Base-by-base conservation (phyloP, 2,329 filamentous ascomycete species). In the Colletotrichum agaves region DNA sequence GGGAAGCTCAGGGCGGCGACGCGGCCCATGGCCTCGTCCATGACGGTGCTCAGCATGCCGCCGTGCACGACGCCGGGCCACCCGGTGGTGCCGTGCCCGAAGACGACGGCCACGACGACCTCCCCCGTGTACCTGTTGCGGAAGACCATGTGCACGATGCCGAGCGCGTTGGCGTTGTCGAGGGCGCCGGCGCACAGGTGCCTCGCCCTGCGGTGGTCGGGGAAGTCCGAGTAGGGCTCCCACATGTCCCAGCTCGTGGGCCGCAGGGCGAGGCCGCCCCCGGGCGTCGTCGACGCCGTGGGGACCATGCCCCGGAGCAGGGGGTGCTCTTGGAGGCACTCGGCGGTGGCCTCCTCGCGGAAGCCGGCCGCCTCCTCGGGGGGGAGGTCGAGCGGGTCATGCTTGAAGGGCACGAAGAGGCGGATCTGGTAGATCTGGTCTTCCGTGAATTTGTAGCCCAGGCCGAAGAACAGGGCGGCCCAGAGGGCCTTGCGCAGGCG, bases 1-100 rank as follows among this genome's bases (percentile, higher is more conserved):
- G 27, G 11, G 21, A 69, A 69, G 3, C 11, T 52, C 15, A 56
- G 53, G 13, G 58, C 58, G 17, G 69, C 69, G 39, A 69, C 50
- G 39, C 69, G 66, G 11, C 78, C 77, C 74, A 79, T 78, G 19
- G 75, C 72, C 75, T 81, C 80, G 57, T 82, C 80, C 47, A 79
- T 69, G 62, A 81, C 64, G 13, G 79, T 73, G 49, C 76, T 75
- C 13, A 75, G 71, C 64, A 81, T 72, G 17, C 80, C 80, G 7
- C 79, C 79, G 66, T 81, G 80, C 6, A 80, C 69, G 15, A 80
- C 61, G 12, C 71, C 70, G 1, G 74, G 71, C 49, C 74, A 77
- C 1, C 80, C 78, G 2, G 72, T 75, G 8, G 80, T 72, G 2
- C 76, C 77, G 2, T 75, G 70, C 2, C 78, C 78, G 19, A 81